Conservation (phyloP, 139 green algal genomes). For the Tetraselmis chui region DNA sequence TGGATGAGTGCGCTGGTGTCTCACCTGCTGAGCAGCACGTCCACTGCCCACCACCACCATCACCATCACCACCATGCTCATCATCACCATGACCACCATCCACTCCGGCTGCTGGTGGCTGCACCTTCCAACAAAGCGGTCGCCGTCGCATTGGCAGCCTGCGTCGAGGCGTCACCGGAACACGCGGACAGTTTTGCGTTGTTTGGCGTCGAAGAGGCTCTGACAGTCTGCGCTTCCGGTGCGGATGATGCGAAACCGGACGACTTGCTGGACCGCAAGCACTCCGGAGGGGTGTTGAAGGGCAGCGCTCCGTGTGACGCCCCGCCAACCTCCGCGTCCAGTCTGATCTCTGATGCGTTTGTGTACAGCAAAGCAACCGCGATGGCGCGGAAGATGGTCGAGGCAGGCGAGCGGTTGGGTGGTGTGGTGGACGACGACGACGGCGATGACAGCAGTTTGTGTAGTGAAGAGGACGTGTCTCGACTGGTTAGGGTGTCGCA, state of each 20-base stretch:
- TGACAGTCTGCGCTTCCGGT: no score
- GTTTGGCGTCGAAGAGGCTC: not conserved
- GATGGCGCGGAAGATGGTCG: not conserved
- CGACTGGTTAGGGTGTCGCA: not conserved
- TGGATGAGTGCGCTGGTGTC: conserved; percentile 1
- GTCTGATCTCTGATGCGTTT: not conserved
- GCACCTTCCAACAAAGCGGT: conserved; percentile 20
- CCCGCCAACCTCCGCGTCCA: no score
- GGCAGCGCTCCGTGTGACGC: no score
- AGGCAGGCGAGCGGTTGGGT: not conserved
- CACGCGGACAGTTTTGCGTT: not conserved
- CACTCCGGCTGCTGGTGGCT: conserved; percentile 7
- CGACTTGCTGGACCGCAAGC: not conserved
- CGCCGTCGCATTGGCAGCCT: not conserved
- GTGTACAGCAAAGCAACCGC: not conserved
- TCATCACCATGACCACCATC: no score
- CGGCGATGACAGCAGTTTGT: no score
- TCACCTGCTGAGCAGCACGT: not conserved
- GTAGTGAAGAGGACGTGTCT: not conserved
- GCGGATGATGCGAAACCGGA: no score
- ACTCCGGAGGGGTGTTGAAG: not conserved
- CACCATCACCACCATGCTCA: no score
- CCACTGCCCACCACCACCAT: no score
- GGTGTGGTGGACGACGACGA: not conserved
- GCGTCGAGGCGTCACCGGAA: not conserved